phyloP scores from a whole-genome alignment of 805 yeast species.

The Sungouiozyma ichnusensis region DNA sequence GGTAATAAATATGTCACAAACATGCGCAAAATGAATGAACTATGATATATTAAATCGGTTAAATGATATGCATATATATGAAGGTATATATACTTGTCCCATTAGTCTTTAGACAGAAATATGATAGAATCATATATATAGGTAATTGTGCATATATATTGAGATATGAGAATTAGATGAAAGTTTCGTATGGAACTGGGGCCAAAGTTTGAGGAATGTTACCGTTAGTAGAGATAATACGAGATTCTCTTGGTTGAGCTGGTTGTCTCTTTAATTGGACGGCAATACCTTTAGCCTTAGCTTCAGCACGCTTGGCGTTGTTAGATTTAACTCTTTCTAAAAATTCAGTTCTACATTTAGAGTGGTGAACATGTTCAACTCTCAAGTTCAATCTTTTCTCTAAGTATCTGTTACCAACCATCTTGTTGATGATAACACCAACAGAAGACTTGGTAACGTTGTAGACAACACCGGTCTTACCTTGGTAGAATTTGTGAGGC shows the following conservation, averaged over 20 bases:
- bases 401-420: constrained; percentile 97
- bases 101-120: not conserved
- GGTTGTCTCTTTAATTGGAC: constrained; percentile 97
- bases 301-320: constrained; percentile 88
- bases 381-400: constrained; percentile 98
- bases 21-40: too few species aligned
- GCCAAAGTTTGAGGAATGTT: constrained; percentile 93
- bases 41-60: too few species aligned
- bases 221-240: constrained; percentile 70
- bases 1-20: too few species aligned
- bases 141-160: not conserved
- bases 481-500: constrained; percentile 99
- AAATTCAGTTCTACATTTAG: constrained; percentile 99
- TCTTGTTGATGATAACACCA: constrained; percentile 96
- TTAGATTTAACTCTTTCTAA: constrained; percentile 96
- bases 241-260: constrained; percentile 92
- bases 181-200: constrained; percentile 99
- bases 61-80: too few species aligned
- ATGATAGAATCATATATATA: not conserved
- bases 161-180: constrained; percentile 51
- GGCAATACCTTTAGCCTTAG: constrained; percentile 86
- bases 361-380: constrained; percentile 98
- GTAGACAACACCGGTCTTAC: constrained; percentile 98
- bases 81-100: too few species aligned
- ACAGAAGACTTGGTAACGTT: constrained; percentile 98